Base-by-base conservation (phyloP, 192 early-diverging fungal genomes). In the Backusella sp. region DNA sequence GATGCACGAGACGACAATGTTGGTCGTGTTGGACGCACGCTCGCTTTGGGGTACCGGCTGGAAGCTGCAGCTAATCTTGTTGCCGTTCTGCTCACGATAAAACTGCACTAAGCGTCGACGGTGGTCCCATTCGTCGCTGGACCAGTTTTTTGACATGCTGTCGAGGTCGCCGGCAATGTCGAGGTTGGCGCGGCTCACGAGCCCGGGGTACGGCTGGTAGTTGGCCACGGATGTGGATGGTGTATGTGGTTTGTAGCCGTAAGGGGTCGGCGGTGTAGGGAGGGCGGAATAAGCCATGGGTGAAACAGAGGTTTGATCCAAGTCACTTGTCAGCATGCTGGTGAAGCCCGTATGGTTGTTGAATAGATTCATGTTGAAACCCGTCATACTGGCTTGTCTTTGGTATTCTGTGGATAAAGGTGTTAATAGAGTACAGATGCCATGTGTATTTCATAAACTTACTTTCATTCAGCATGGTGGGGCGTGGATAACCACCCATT, bases 1-100 rank as follows among this genome's bases (percentile, higher is more conserved):
- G 76, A 94, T 92, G 79, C 92, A 94, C 0, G 92, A 94, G 34
- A 92, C 86, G 21, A 92, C 84, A 69, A 92, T 92, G 77, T 84
- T 88, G 81, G 90, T 88, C 4, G 37, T 86, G 88, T 75, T 87
- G 85, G 12, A 86, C 78, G 4, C 81, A 86, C 0, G 6, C 9
- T 93, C 87, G 7, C 84, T 82, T 17, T 85, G 88, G 1, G 88
- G 79, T 5, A 94, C 86, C 1, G 88, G 83, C 37, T 86, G 87
- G 84, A 92, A 94, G 21, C 77, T 85, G 73, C 88, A 92, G 26
- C 85, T 77, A 56, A 94, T 91, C 34, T 88, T 83, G 76, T 90
- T 88, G 49, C 82, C 81, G 28, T 88, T 86, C 42, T 89, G 88
- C 15, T 84, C 84, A 70, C 90, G 79, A 86, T 88, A 89, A 78